phyloP scores from a whole-genome alignment of 2,329 filamentous ascomycete genomes.

The Neofusicoccum cordaticola region DNA sequence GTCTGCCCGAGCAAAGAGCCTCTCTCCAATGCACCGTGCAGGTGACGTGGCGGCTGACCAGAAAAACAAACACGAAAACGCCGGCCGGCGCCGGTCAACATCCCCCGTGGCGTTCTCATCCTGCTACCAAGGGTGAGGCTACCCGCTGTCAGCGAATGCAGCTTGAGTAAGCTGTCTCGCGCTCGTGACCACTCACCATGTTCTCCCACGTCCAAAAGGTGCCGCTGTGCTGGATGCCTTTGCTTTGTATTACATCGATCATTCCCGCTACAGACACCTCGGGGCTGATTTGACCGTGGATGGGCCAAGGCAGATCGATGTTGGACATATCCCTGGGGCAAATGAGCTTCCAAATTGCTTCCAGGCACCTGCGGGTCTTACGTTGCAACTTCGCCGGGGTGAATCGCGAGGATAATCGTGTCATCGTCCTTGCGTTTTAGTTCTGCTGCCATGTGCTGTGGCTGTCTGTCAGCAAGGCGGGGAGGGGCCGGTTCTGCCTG shows the following conservation, averaged over 20 bases:
- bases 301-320: constrained; percentile 50
- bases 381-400: constrained; percentile 58
- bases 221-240: constrained; percentile 48
- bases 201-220: constrained; percentile 59
- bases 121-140: constrained; percentile 18
- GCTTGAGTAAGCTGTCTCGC: neutral
- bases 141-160: constrained; percentile 13
- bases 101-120: neutral
- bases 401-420: constrained; percentile 54
- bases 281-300: constrained; percentile 52
- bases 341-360: neutral
- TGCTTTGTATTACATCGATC: constrained; percentile 51
- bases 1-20: neutral
- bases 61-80: neutral
- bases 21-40: neutral
- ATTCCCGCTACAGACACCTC: constrained; percentile 51
- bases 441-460: constrained; percentile 54
- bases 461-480: neutral
- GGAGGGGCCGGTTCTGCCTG: neutral
- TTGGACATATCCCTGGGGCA: constrained; percentile 51
- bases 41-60: constrained; percentile 16
- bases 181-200: constrained; percentile 37
- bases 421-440: constrained; percentile 49
- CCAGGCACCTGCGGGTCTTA: constrained; percentile 25
- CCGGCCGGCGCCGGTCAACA: neutral